Base-by-base conservation (phyloP, 2,329 filamentous ascomycete species). In the Didymella arachidicola region DNA sequence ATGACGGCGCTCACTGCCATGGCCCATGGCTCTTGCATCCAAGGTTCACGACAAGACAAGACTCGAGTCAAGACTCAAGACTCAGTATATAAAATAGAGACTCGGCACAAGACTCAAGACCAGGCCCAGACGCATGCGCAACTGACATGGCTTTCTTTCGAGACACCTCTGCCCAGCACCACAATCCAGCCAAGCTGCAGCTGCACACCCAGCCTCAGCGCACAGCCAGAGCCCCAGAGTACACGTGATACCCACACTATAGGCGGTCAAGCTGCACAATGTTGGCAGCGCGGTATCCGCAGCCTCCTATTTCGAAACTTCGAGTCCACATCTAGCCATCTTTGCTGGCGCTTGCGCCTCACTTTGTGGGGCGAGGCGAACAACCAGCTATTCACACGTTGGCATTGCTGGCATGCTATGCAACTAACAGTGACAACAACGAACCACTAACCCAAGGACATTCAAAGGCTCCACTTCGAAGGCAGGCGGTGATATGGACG, bases 331-430 rank as follows among this genome's bases (percentile, higher is more conserved):
- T 42, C 43, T 34, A 53, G 52, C 36, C 18, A n/a, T 18, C 26
- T 32, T 36, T 19, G n/a, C 27, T 39, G 57, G 48, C 57, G 53
- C 57, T 52, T 60, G 47, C 57, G 57, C 51, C 57, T 60, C 57
- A 60, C 57, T 60, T 57, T 50, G 56, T 59, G 56, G 56, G 48
- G 50, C 56, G 41, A 53, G 56, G 56, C 56, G 56, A 45, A 54
- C 56, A 49, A 59, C 50, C 46, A 59, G 41, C 42, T 50, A 54
- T 59, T 54, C 56, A 54, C 56, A 59, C 56, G 56, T 59, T 39
- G 27, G 49, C 30, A 11, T 45, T 52, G 56, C 45, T 50, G 49
- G 49, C 45, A 39, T 44, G 14, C n/a, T 34, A 51, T 50, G 56
- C 56, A 54, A 44, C 49, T 56, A 59, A 54, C 30, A 54, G 42